Evolutionary conservation across 2,329 filamentous ascomycete species (phyloP), one percentile per base, ranked within the genome.

Genomic region (Tympanopsis confertula): DNA sequence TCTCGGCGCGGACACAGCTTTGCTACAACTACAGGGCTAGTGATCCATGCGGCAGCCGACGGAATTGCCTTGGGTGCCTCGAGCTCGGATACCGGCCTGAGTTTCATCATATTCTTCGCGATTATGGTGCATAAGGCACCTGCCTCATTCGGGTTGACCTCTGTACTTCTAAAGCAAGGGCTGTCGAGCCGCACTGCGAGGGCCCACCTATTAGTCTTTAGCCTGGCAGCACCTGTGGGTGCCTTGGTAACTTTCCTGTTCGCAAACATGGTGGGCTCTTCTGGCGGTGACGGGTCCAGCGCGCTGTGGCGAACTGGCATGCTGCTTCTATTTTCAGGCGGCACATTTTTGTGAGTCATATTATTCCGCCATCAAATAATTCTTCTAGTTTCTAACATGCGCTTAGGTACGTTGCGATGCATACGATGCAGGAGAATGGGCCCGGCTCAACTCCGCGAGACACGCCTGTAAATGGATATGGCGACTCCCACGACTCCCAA

Each of bases 71-170:
- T 33, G 30, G 30, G 30, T 33, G 30, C 30, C 7, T 33, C 30
- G 12, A 33, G 10, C 30, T 33, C 30, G 12, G 30, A 33, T 17
- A 33, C 15, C 10, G 30, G 30, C 10, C 15, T 33, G 30, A 33
- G 30, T 17, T 33, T 33, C 17, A 33, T 33, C 15, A 33, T 33
- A 7, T 33, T 33, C 30, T 18, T 33, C 10, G 30, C 30, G 12
- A 33, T 33, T 33, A 33, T 33, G 30, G 30, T 33, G 7, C 30
- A 33, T 15, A 33, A 33, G 15, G 30, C 30, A 13, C 30, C 30
- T 18, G 30, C 30, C 7, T 33, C 30, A 13, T 33, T 33, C 17
- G 30, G 30, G 12, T 15, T 33, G 10, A 33, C 30, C 10, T 33
- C 30, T 13, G 15, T 33, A 18, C 17, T 33, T 10, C 30, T 33